These are phyloP conservation scores for Fusarium sp. DNA, from an alignment of 2,329 filamentous ascomycete species.

Conservation along the genomic window DNA sequence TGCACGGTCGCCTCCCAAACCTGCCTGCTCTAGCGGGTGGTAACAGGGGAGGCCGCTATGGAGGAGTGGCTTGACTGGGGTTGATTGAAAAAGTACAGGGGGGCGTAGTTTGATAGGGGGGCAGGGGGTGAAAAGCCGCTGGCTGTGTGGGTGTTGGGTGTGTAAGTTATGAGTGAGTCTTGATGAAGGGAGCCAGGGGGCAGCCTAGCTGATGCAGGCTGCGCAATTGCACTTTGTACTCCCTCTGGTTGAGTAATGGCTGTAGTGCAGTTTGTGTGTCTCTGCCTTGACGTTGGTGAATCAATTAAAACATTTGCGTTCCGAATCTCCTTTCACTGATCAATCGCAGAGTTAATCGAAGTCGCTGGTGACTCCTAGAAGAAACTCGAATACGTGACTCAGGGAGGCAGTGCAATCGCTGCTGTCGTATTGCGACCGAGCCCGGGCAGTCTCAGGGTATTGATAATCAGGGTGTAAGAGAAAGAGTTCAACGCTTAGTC, in stretches of 20 bases:
- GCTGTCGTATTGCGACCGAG: slow-evolving; percentile 10
- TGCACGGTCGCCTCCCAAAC: slow-evolving; percentile 42
- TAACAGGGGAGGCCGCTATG: slow-evolving; percentile 37
- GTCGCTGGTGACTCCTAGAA: slow-evolving; percentile 23
- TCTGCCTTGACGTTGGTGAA: slow-evolving; percentile 9
- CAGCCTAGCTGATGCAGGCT: slow-evolving; percentile 29
- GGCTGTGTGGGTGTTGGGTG: slow-evolving; percentile 28
- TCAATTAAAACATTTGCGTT: slow-evolving; percentile 9
- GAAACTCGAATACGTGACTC: slow-evolving; percentile 25
- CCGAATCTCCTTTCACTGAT: background rate
- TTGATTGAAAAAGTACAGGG: slow-evolving; percentile 39
- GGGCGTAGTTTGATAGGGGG: slow-evolving; percentile 26
- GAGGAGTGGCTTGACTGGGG: slow-evolving; percentile 40
- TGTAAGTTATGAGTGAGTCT: slow-evolving; percentile 5
- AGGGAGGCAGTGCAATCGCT: slow-evolving; percentile 40
- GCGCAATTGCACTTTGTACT: slow-evolving; percentile 39
- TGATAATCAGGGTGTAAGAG: slow-evolving; percentile 42
- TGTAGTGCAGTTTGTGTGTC: slow-evolving; percentile 7
- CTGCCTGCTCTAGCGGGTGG: slow-evolving; percentile 35
- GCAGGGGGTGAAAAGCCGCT: slow-evolving; percentile 25
- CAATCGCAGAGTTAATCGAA: background rate
- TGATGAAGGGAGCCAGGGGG: slow-evolving; percentile 26
- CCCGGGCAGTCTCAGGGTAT: slow-evolving; percentile 12
- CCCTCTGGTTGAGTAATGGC: slow-evolving; percentile 14
- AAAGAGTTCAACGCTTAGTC: slow-evolving; percentile 41